Conservation (phyloP, 257 asterid genomes). For the Nicotiana noctiflora region DNA sequence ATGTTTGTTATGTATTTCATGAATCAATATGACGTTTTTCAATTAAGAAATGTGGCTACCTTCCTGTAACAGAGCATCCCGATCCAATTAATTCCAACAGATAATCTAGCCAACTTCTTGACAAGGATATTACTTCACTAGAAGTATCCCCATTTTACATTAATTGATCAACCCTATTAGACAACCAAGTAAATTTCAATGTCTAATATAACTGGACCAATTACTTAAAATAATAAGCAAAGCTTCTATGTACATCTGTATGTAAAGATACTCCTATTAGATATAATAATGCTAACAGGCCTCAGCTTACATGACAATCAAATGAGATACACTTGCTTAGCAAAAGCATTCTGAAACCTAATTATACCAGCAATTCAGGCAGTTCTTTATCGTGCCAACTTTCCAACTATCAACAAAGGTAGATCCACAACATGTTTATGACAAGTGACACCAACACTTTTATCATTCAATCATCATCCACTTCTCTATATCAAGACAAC, state of each 20-base stretch:
- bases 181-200: background rate
- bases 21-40: background rate
- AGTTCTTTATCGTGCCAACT: no score
- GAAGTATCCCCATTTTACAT: background rate
- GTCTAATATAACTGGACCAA: background rate
- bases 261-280: no score
- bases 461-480: background rate
- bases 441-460: background rate
- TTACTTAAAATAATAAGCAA: background rate
- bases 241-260: no score
- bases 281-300: no score
- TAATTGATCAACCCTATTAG: background rate
- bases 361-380: no score
- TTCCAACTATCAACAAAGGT: background rate
- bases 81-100: background rate
- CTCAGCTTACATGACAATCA: no score
- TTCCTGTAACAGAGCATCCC: background rate
- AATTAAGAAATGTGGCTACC: background rate
- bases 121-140: background rate
- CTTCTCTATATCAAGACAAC: background rate
- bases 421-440: background rate
- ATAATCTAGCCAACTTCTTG: slow-evolving; percentile 1
- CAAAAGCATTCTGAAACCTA: no score
- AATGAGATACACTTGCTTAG: no score
- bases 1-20: background rate